Percentiles rank a stretch among this genome's conserved stretches.
These are phyloP conservation scores for Capronia americana DNA, from an alignment of 2,329 filamentous ascomycete genomes.

Conservation along the genomic window DNA sequence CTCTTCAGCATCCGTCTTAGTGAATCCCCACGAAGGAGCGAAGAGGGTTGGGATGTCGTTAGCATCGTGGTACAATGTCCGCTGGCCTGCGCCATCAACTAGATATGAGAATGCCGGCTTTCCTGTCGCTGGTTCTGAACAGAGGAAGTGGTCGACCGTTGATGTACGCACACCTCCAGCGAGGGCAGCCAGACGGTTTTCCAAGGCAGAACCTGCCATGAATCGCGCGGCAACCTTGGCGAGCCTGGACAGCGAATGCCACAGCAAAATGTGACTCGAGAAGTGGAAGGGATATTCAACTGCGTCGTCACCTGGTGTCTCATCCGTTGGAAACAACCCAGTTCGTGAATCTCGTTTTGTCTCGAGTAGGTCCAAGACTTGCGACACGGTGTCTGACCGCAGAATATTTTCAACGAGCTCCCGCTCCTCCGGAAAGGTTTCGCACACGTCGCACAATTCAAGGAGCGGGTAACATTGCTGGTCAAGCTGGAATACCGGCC, in stretches of 20 bases:
- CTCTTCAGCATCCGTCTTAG: slow-evolving; percentile 11
- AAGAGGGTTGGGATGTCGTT: slow-evolving; percentile 29
- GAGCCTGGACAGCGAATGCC: slow-evolving; percentile 22
- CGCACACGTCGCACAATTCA: slow-evolving; percentile 27
- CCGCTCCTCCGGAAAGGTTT: slow-evolving; percentile 24
- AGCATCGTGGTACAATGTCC: slow-evolving; percentile 29
- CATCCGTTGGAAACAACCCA: slow-evolving; percentile 23
- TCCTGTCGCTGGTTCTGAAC: neutral
- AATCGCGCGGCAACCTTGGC: slow-evolving; percentile 14
- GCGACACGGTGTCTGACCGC: slow-evolving; percentile 13
- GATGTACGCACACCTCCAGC: slow-evolving; percentile 18
- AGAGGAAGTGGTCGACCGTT: slow-evolving; percentile 24
- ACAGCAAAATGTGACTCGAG: slow-evolving; percentile 28
- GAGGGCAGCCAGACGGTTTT: neutral
- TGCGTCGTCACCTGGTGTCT: slow-evolving; percentile 26
- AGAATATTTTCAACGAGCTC: slow-evolving; percentile 22
- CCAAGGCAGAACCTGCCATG: slow-evolving; percentile 1
- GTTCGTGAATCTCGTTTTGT: slow-evolving; percentile 18
- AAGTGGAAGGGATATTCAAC: slow-evolving; percentile 30
- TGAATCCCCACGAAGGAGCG: slow-evolving; percentile 22
- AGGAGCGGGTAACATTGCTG: slow-evolving; percentile 32
- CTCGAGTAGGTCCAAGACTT: slow-evolving; percentile 23
- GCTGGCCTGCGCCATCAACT: slow-evolving; percentile 21
- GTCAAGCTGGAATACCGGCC: slow-evolving; percentile 27
- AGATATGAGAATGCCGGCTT: slow-evolving; percentile 23